Conservation (phyloP, 2,329 filamentous ascomycete genomes). For the Fusarium albidum region DNA sequence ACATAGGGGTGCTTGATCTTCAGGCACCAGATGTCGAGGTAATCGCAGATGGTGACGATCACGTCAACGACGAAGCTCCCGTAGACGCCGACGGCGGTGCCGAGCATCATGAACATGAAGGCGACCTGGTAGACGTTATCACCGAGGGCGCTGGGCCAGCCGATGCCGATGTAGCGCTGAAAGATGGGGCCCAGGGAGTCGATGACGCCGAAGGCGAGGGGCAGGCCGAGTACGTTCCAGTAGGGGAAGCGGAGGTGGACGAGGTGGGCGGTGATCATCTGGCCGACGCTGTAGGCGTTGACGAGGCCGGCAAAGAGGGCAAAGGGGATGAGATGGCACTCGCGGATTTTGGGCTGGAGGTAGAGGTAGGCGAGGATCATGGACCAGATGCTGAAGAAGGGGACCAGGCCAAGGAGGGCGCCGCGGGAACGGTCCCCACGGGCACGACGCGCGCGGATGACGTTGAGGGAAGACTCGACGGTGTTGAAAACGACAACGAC, state of each 20-base stretch:
- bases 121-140: conserved; percentile 86
- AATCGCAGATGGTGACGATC: conserved; percentile 97
- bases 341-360: conserved; percentile 84
- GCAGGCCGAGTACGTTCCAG: conserved; percentile 83
- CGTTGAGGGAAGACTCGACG: conserved; percentile 79
- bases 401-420: conserved; percentile 82
- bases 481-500: conserved; percentile 88
- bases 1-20: conserved; percentile 87
- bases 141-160: conserved; percentile 81
- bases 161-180: conserved; percentile 65
- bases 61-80: conserved; percentile 97
- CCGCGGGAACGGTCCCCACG: conserved; percentile 76
- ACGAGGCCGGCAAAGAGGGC: conserved; percentile 86
- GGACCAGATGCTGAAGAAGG: conserved; percentile 81
- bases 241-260: conserved; percentile 90
- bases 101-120: conserved; percentile 89
- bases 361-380: conserved; percentile 81
- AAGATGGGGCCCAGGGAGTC: conserved; percentile 81
- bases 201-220: conserved; percentile 78
- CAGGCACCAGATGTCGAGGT: conserved; percentile 97
- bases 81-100: conserved; percentile 88
- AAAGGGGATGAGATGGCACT: conserved; percentile 88
- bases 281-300: conserved; percentile 94
- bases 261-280: conserved; percentile 95
- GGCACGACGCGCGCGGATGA: conserved; percentile 80